A percentile compares a stretch with the other conserved stretches of the same genome.
These are phyloP conservation scores for Phytophthora agathidicida DNA, from an alignment of 352 stramenopile species.

Conservation along the genomic window DNA sequence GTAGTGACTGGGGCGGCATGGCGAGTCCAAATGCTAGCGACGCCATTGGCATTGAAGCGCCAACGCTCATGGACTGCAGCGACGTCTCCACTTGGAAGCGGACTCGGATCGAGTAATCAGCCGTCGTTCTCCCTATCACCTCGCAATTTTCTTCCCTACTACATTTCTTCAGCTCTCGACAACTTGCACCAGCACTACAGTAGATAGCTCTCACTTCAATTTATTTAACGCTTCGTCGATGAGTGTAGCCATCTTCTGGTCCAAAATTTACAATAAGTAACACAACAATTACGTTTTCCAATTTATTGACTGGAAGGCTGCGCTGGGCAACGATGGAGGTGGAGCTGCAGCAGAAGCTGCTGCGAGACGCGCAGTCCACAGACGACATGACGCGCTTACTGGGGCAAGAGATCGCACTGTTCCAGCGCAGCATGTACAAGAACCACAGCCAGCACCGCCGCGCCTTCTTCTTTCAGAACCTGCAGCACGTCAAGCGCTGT, in stretches of 20 bases:
- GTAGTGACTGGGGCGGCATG: slow-evolving; percentile 43
- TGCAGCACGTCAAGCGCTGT: slow-evolving; percentile 79
- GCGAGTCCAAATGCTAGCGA: slow-evolving; percentile 27
- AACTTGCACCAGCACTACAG: slow-evolving; percentile 9
- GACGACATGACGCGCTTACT: slow-evolving; percentile 45
- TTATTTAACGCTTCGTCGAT: slow-evolving; percentile 47
- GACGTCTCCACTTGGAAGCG: slow-evolving; percentile 60
- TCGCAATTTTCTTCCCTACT: slow-evolving; percentile 5
- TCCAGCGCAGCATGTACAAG: slow-evolving; percentile 88
- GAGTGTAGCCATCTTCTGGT: slow-evolving; percentile 4
- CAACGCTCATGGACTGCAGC: slow-evolving; percentile 50
- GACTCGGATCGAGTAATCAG: slow-evolving; percentile 55
- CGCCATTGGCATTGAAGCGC: slow-evolving; percentile 25
- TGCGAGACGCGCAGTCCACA: slow-evolving; percentile 43
- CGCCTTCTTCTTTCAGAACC: slow-evolving; percentile 80
- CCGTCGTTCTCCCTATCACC: neutral
- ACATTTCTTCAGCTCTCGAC: slow-evolving; percentile 15
- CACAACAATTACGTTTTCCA: no score
- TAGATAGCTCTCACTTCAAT: slow-evolving; percentile 27
- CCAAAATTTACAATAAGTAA: no score
- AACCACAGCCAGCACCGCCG: slow-evolving; percentile 89
- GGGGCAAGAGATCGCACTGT: slow-evolving; percentile 63
- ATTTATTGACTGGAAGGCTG: slow-evolving; percentile 3
- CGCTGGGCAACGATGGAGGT: slow-evolving; percentile 16
- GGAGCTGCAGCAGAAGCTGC: slow-evolving; percentile 41